Conservation (phyloP, 106 monocot species). For the Dendrobium nobile region DNA sequence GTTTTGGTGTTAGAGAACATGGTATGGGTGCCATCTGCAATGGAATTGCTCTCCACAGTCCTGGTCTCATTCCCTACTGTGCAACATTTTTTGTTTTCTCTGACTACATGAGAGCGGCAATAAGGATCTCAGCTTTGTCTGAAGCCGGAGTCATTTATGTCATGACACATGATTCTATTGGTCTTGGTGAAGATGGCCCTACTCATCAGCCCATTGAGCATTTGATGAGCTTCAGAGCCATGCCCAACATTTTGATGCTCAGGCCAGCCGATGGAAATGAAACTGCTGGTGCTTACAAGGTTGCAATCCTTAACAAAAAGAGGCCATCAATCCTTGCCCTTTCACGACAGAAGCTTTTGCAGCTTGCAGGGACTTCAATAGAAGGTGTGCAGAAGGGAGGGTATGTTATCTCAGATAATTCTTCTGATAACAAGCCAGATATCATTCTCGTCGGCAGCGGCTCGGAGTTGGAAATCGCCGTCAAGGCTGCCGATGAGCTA, state of each 20-base stretch:
- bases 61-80: conserved; percentile 69
- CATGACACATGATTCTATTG: conserved; percentile 90
- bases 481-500: conserved; percentile 63
- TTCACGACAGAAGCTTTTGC: conserved; percentile 77
- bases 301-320: conserved; percentile 60
- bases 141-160: conserved; percentile 76
- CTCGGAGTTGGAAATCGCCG: conserved; percentile 77
- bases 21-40: conserved; percentile 87
- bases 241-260: conserved; percentile 78
- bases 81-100: conserved; percentile 91
- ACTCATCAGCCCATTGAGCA: conserved; percentile 95
- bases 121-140: conserved; percentile 65
- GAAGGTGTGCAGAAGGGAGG: conserved; percentile 81
- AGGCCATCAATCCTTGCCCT: conserved; percentile 72
- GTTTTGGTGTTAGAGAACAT: conserved; percentile 87
- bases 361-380: conserved; percentile 66
- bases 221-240: conserved; percentile 69
- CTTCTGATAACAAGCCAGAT: conserved; percentile 55
- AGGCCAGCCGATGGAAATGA: conserved; percentile 81
- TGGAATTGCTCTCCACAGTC: conserved; percentile 76
- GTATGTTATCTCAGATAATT: conserved; percentile 71
- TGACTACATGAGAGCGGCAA: conserved; percentile 84
- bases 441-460: conserved; percentile 68
- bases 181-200: conserved; percentile 87
- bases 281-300: conserved; percentile 78